Conservation (phyloP, 2,329 filamentous ascomycete species). For the Rutstroemia sp. region DNA sequence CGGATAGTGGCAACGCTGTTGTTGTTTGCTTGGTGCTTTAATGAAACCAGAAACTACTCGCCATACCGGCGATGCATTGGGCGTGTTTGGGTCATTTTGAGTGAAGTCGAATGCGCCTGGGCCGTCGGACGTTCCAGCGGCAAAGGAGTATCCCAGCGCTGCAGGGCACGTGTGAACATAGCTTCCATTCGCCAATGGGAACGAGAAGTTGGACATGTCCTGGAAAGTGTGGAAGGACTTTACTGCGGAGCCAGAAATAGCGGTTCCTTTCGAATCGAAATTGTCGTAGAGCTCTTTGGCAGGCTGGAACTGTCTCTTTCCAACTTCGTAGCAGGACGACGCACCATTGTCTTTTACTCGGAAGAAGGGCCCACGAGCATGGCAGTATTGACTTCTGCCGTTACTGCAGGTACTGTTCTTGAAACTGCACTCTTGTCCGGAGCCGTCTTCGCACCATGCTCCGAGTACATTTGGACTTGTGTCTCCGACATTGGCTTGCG, state of each 20-base stretch:
- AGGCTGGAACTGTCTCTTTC: slow-evolving; percentile 60
- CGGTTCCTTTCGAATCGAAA: slow-evolving; percentile 34
- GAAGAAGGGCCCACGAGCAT: slow-evolving; percentile 66
- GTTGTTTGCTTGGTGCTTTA: slow-evolving; percentile 60
- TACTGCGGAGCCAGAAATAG: slow-evolving; percentile 57
- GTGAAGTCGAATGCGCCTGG: slow-evolving; percentile 91
- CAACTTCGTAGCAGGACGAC: slow-evolving; percentile 69
- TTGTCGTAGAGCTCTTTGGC: slow-evolving; percentile 53
- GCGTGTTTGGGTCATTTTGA: slow-evolving; percentile 70
- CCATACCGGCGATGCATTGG: slow-evolving; percentile 65
- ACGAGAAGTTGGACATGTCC: slow-evolving; percentile 70
- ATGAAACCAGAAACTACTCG: slow-evolving; percentile 64
- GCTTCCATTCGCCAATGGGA: slow-evolving; percentile 65
- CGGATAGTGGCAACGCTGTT: slow-evolving; percentile 67
- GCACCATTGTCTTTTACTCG: slow-evolving; percentile 61
- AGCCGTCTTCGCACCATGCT: slow-evolving; percentile 83
- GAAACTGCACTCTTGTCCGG: slow-evolving; percentile 62
- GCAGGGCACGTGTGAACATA: slow-evolving; percentile 72
- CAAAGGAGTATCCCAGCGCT: slow-evolving; percentile 85
- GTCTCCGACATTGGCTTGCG: slow-evolving; percentile 85
- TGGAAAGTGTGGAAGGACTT: slow-evolving; percentile 81
- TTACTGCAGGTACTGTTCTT: slow-evolving; percentile 78
- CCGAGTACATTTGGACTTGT: slow-evolving; percentile 83
- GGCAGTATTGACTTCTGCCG: slow-evolving; percentile 62
- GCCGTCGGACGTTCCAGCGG: slow-evolving; percentile 85